These are phyloP conservation scores for Globisporangium uncinulatum DNA, from an alignment of 352 stramenopile species.

Conservation along the genomic window DNA sequence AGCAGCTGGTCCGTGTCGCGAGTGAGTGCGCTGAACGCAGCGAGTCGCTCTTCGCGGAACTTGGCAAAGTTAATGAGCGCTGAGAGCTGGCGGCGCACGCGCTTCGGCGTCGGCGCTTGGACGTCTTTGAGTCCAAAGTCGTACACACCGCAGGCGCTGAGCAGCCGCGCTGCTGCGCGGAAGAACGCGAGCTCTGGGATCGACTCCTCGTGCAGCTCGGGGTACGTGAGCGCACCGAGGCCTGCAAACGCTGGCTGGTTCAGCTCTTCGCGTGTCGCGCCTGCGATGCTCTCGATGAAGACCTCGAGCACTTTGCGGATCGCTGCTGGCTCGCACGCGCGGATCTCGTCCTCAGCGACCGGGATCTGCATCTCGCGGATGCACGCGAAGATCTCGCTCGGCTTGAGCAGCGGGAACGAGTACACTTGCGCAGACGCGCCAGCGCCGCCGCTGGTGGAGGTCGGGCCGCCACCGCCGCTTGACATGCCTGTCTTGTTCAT, in stretches of 20 bases:
- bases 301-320: slow-evolving; percentile 88
- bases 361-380: slow-evolving; percentile 88
- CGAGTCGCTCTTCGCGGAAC: slow-evolving; percentile 92
- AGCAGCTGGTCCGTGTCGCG: slow-evolving; percentile 62
- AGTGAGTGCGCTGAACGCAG: slow-evolving; percentile 76
- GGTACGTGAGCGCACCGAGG: slow-evolving; percentile 75
- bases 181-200: slow-evolving; percentile 93
- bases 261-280: slow-evolving; percentile 89
- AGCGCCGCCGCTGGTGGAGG: not conserved
- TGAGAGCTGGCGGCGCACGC: slow-evolving; percentile 91
- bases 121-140: slow-evolving; percentile 95
- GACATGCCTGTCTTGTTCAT: slow-evolving; percentile 10
- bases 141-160: slow-evolving; percentile 88
- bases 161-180: slow-evolving; percentile 81
- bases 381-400: slow-evolving; percentile 89
- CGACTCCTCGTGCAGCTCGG: slow-evolving; percentile 93
- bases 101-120: slow-evolving; percentile 78
- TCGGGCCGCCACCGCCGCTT: not conserved
- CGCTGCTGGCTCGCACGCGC: slow-evolving; percentile 53
- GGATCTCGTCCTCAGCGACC: slow-evolving; percentile 87
- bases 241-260: slow-evolving; percentile 85
- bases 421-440: slow-evolving; percentile 23
- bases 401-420: slow-evolving; percentile 94
- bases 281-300: slow-evolving; percentile 89
- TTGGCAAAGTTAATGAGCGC: slow-evolving; percentile 98